A percentile compares a stretch with the other conserved stretches of the same genome.
phyloP scores from a whole-genome alignment of 2,329 filamentous ascomycete species.

The Diaporthe ilicicola region DNA sequence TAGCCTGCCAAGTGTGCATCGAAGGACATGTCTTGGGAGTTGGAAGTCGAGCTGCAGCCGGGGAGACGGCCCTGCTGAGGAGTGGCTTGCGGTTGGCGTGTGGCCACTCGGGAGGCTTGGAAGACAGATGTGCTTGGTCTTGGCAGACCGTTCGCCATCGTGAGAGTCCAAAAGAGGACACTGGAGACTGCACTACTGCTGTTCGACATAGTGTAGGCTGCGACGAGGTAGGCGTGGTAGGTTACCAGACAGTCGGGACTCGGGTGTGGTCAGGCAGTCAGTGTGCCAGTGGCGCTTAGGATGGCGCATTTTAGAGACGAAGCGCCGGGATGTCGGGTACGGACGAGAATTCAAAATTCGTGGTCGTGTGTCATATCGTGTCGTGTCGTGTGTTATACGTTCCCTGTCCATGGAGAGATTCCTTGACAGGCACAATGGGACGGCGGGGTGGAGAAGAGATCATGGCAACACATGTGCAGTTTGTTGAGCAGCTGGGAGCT shows the following conservation, averaged over 20 bases:
- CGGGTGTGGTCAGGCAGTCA: neutral
- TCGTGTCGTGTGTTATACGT: too few species aligned
- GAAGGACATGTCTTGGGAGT: neutral
- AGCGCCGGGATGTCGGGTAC: slow-evolving; percentile 25
- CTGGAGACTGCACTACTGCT: too few species aligned
- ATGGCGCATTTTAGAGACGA: neutral
- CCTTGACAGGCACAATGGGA: too few species aligned
- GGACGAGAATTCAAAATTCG: neutral
- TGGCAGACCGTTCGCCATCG: slow-evolving; percentile 4
- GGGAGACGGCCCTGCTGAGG: slow-evolving; percentile 18
- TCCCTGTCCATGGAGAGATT: too few species aligned
- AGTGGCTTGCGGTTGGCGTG: neutral
- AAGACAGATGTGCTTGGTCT: neutral
- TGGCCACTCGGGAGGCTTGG: slow-evolving; percentile 11
- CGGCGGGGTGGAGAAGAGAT: too few species aligned
- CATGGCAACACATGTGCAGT: too few species aligned
- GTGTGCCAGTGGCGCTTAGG: neutral
- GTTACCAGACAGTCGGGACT: slow-evolving; percentile 24
- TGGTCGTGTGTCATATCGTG: too few species aligned
- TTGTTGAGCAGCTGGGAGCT: too few species aligned
- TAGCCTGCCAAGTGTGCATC: slow-evolving; percentile 1
- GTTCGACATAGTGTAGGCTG: neutral
- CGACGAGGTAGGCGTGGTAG: too few species aligned
- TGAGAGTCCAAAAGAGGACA: neutral
- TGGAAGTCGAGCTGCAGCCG: neutral